These are phyloP conservation scores for Cladosporium sp. DNA, from an alignment of 2,329 filamentous ascomycete species.

Conservation along the genomic window DNA sequence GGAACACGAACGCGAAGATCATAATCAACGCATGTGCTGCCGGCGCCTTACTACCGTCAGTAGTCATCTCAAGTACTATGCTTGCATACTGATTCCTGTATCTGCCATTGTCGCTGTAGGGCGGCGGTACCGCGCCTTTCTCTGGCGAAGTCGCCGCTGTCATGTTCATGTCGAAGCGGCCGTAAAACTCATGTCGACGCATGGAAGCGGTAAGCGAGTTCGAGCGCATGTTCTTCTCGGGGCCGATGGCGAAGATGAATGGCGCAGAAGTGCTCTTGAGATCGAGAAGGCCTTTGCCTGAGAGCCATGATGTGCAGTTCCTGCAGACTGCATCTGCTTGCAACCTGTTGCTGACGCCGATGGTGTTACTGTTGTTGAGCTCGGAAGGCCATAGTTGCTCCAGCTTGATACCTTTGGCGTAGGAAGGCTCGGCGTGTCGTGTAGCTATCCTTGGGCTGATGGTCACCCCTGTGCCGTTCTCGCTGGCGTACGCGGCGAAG, in stretches of 20 bases:
- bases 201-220: constrained; percentile 37
- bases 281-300: constrained; percentile 29
- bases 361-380: constrained; percentile 27
- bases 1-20: constrained; percentile 38
- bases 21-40: constrained; percentile 37
- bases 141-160: constrained; percentile 33
- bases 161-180: constrained; percentile 45
- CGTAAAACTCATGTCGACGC: constrained; percentile 40
- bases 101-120: constrained; percentile 16
- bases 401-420: constrained; percentile 33
- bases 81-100: constrained; percentile 30
- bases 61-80: constrained; percentile 26
- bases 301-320: constrained; percentile 39
- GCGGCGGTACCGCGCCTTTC: constrained; percentile 38
- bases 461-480: constrained; percentile 39
- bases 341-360: constrained; percentile 30
- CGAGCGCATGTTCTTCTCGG: constrained; percentile 31
- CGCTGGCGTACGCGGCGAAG: constrained; percentile 46
- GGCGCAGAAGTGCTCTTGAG: constrained; percentile 32
- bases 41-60: constrained; percentile 31
- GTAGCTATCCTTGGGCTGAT: constrained; percentile 42
- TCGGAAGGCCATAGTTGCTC: constrained; percentile 24
- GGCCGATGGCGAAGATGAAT: constrained; percentile 47
- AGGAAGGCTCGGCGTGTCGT: constrained; percentile 40
- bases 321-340: constrained; percentile 38